Evolutionary conservation across 2,329 filamentous ascomycete species (phyloP).

Genomic region (Arthrobotrys conoides): DNA sequence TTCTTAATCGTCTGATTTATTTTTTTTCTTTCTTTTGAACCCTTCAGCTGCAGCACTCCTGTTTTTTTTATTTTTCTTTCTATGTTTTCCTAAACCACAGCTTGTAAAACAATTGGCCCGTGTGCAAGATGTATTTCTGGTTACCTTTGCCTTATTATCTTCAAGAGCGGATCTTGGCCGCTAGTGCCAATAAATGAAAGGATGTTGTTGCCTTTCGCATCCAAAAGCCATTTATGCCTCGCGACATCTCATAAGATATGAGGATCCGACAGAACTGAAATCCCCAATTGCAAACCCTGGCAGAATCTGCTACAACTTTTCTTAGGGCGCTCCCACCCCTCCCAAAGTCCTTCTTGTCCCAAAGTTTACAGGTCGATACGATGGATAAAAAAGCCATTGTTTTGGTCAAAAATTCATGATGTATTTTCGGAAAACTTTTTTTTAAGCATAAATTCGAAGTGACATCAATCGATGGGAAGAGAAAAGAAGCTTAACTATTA

Average conservation of each 20-base stretch:
- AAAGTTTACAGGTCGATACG: conserved; percentile 20
- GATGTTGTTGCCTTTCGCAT: conserved; percentile 57
- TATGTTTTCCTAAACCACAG: conserved; percentile 2
- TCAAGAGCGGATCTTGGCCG: conserved; percentile 30
- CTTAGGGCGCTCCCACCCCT: conserved; percentile 17
- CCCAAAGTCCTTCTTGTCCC: no score
- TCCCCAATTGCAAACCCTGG: conserved; percentile 14
- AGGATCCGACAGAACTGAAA: conserved; percentile 43
- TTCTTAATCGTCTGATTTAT: conserved; percentile 47
- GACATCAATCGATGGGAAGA: neutral
- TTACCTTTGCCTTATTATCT: conserved; percentile 44
- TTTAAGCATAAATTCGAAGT: neutral
- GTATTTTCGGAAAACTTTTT: neutral
- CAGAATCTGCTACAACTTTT: conserved; percentile 28
- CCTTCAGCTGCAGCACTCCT: neutral
- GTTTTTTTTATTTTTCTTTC: no score
- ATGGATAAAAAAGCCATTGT: neutral
- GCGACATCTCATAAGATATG: conserved; percentile 3
- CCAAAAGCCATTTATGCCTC: conserved; percentile 45
- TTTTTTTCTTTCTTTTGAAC: conserved; percentile 14
- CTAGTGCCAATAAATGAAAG: conserved; percentile 35
- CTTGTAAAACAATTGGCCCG: conserved; percentile 19
- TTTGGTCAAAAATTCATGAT: neutral
- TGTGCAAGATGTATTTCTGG: conserved; percentile 45
- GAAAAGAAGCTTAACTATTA: neutral